Conservation (phyloP, 23 red algal species). For the Gracilariopsis chorda region DNA sequence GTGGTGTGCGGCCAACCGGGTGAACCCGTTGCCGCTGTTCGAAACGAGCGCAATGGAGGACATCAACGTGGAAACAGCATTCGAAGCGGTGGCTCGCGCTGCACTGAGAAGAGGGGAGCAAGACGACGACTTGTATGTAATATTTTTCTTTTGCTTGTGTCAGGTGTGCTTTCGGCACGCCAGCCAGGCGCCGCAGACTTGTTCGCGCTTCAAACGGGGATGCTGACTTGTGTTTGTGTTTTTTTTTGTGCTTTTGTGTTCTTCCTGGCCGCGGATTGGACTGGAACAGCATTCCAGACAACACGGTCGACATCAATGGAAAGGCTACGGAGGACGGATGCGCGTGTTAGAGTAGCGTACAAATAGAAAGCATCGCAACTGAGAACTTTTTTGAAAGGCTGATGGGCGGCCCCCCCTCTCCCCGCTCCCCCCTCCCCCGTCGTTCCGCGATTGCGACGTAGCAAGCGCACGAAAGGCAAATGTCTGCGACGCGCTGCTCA, state of each 20-base stretch:
- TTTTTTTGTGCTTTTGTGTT: neutral
- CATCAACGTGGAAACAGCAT: slow-evolving; percentile 87
- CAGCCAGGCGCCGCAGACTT: neutral
- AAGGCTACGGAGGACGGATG: slow-evolving; percentile 45
- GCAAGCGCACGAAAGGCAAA: too few species aligned
- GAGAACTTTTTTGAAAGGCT: too few species aligned
- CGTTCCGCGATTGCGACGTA: too few species aligned
- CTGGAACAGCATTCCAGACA: slow-evolving; percentile 42
- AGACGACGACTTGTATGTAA: slow-evolving; percentile 84
- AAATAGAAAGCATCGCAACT: too few species aligned
- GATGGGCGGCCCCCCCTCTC: too few species aligned
- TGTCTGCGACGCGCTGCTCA: too few species aligned
- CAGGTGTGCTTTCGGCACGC: neutral
- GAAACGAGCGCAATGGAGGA: slow-evolving; percentile 98
- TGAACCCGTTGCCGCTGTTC: slow-evolving; percentile 70
- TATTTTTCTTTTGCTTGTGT: neutral
- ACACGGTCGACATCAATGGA: slow-evolving; percentile 69
- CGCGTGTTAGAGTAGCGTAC: slow-evolving; percentile 31
- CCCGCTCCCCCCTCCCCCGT: too few species aligned
- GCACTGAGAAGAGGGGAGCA: slow-evolving; percentile 82
- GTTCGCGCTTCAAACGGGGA: neutral
- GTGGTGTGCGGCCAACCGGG: slow-evolving; percentile 86
- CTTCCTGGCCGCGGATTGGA: too few species aligned
- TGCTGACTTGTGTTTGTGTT: neutral
- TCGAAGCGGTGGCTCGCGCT: slow-evolving; percentile 75